A percentile compares a stretch with the other conserved stretches of the same genome.
These are phyloP conservation scores for Odontarrhena argentea DNA, from an alignment of 345 rosid species.

Conservation along the genomic window DNA sequence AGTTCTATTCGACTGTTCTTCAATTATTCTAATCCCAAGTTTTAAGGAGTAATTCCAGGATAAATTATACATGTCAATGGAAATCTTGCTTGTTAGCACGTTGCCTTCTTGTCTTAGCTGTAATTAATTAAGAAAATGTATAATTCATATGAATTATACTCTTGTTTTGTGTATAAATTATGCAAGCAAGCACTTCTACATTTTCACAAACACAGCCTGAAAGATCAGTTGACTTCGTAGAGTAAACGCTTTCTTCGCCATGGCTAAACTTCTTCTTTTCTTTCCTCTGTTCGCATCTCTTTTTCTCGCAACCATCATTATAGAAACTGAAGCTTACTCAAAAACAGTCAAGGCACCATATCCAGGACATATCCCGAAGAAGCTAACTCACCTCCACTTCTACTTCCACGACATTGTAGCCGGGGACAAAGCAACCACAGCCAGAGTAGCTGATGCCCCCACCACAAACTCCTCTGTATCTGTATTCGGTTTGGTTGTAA, in stretches of 20 bases:
- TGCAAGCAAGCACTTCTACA: background rate
- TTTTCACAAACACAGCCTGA: background rate
- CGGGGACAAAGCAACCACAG: background rate
- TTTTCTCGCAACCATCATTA: background rate
- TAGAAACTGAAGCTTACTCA: background rate
- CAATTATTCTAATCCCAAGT: background rate
- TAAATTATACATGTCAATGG: background rate
- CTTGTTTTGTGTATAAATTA: background rate
- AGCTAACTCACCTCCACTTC: constrained; percentile 22
- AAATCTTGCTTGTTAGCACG: constrained; percentile 15
- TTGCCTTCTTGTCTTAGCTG: background rate
- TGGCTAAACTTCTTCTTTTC: background rate
- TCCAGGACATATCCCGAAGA: constrained; percentile 1
- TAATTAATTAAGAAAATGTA: background rate
- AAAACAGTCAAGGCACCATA: constrained; percentile 7
- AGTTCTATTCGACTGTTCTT: background rate
- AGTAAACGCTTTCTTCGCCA: background rate
- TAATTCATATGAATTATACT: too few relatives aligned
- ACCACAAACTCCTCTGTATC: constrained; percentile 42
- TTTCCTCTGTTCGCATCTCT: constrained; percentile 1
- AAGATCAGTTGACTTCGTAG: background rate
- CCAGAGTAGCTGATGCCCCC: background rate
- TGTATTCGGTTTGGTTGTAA: constrained; percentile 42
- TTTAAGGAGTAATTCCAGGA: background rate
- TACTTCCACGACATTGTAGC: constrained; percentile 11